Percentiles rank a stretch among this genome's conserved stretches.
Evolutionary conservation across 306 rosid species (phyloP).

Genomic region (Echinosophora koreensis): DNA sequence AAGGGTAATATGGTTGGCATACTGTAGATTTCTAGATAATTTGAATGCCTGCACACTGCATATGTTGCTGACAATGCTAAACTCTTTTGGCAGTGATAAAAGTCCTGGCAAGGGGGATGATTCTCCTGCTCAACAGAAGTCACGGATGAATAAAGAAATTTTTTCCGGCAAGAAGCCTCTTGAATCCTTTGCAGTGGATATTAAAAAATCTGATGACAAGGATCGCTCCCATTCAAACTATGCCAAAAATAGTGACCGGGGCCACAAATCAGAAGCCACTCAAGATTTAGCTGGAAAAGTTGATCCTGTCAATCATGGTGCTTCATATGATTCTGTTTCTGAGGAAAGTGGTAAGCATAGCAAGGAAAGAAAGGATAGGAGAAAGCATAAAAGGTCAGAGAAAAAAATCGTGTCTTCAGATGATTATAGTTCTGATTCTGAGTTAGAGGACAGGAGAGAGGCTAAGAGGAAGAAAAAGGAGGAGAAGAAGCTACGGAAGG

Average conservation of each 20-base stretch:
- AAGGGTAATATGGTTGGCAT: constrained; percentile 54
- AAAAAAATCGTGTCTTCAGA: constrained; percentile 68
- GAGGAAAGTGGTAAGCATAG: constrained; percentile 71
- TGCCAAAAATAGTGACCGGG: constrained; percentile 50
- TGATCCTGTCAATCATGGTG: constrained; percentile 54
- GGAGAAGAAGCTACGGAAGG: constrained; percentile 82
- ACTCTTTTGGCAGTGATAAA: constrained; percentile 61
- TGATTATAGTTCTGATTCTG: constrained; percentile 77
- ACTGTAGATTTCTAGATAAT: constrained; percentile 37
- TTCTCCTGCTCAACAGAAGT: constrained; percentile 55
- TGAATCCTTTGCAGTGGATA: constrained; percentile 54
- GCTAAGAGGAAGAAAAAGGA: constrained; percentile 86
- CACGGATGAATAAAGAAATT: constrained; percentile 55
- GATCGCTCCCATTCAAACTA: constrained; percentile 49
- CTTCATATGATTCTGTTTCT: constrained; percentile 62
- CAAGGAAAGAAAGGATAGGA: constrained; percentile 67
- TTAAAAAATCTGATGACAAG: constrained; percentile 62
- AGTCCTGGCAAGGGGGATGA: constrained; percentile 53
- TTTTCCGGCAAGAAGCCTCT: constrained; percentile 56
- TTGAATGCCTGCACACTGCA: constrained; percentile 28
- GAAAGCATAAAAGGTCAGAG: constrained; percentile 84
- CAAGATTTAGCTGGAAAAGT: constrained; percentile 51
- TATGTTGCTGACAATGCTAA: constrained; percentile 46
- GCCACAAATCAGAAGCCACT: constrained; percentile 52
- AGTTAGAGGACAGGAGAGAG: constrained; percentile 77